phyloP scores from a whole-genome alignment of 139 green algal genomes.

The Chlorella vulgaris region DNA sequence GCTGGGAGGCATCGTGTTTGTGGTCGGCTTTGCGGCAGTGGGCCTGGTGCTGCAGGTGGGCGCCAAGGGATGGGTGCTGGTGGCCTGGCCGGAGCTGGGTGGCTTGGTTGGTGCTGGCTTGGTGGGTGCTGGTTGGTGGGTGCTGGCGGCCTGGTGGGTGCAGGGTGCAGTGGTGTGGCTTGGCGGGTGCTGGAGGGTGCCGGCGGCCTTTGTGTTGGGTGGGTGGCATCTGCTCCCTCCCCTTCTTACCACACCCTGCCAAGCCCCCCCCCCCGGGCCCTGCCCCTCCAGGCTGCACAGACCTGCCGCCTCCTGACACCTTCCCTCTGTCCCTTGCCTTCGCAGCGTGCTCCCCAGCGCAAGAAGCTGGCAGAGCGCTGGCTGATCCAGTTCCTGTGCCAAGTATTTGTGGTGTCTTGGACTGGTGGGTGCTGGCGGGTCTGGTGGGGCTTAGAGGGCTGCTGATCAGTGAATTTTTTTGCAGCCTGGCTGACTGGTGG shows the following conservation, averaged over 20 bases:
- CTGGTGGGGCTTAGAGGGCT: too few relatives aligned
- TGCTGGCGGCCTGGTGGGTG: neutral
- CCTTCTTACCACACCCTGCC: neutral
- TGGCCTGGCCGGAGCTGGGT: neutral
- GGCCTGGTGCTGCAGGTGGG: slow-evolving; percentile 58
- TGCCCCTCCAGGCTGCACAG: neutral
- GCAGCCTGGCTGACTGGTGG: slow-evolving; percentile 1
- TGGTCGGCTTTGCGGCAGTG: slow-evolving; percentile 78
- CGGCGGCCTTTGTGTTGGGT: too few relatives aligned
- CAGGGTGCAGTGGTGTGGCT: neutral
- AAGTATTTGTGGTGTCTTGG: slow-evolving; percentile 88
- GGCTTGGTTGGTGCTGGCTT: neutral
- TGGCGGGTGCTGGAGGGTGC: neutral
- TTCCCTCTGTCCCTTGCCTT: neutral
- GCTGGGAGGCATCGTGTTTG: slow-evolving; percentile 76
- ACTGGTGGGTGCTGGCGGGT: slow-evolving; percentile 56
- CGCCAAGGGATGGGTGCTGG: neutral
- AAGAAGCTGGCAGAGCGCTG: slow-evolving; percentile 39
- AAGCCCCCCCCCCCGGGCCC: neutral
- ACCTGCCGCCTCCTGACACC: too few relatives aligned
- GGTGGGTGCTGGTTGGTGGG: neutral
- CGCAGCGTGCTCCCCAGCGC: neutral
- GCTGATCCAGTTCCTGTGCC: slow-evolving; percentile 75
- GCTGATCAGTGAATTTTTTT: too few relatives aligned
- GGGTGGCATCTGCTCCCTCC: slow-evolving; percentile 3